Evolutionary conservation across 257 asterid genomes (phyloP).

Genomic region (Plantago ovata): DNA sequence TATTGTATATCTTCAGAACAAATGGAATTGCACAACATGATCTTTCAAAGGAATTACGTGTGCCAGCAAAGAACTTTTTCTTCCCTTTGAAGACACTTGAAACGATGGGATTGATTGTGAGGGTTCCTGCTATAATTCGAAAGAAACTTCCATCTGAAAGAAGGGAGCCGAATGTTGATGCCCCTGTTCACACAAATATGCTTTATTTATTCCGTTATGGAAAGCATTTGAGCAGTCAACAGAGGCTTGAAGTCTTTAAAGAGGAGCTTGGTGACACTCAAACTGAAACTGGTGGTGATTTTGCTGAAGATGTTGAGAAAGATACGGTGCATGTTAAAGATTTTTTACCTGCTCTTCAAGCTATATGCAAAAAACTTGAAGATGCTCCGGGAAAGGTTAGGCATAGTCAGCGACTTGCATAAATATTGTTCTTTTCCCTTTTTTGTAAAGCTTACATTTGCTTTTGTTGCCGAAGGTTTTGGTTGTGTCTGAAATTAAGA

Average conservation of each 20-base stretch:
- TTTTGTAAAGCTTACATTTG: conserved; percentile 8
- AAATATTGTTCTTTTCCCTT: conserved; percentile 5
- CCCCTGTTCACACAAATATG: conserved; percentile 69
- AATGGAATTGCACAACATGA: conserved; percentile 81
- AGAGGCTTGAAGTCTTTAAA: conserved; percentile 79
- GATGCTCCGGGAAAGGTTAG: conserved; percentile 79
- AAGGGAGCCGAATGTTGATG: conserved; percentile 40
- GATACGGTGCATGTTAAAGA: conserved; percentile 71
- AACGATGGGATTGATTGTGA: conserved; percentile 68
- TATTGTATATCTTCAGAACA: conserved; percentile 47
- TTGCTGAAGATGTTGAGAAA: conserved; percentile 35
- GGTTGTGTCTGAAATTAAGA: conserved; percentile 78
- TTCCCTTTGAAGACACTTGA: conserved; percentile 76
- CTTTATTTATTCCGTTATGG: conserved; percentile 74
- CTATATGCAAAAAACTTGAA: conserved; percentile 80
- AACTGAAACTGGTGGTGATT: conserved; percentile 41
- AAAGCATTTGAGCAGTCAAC: conserved; percentile 74
- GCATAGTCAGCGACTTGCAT: background rate
- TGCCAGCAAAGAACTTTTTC: conserved; percentile 63
- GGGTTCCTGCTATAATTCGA: conserved; percentile 69
- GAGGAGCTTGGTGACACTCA: conserved; percentile 50
- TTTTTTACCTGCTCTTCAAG: conserved; percentile 71
- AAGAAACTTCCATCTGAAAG: conserved; percentile 42
- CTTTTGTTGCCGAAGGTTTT: conserved; percentile 58
- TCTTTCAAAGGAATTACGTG: conserved; percentile 66